Conservation (phyloP, 2,329 filamentous ascomycete species). For the Cladosporium sp. region DNA sequence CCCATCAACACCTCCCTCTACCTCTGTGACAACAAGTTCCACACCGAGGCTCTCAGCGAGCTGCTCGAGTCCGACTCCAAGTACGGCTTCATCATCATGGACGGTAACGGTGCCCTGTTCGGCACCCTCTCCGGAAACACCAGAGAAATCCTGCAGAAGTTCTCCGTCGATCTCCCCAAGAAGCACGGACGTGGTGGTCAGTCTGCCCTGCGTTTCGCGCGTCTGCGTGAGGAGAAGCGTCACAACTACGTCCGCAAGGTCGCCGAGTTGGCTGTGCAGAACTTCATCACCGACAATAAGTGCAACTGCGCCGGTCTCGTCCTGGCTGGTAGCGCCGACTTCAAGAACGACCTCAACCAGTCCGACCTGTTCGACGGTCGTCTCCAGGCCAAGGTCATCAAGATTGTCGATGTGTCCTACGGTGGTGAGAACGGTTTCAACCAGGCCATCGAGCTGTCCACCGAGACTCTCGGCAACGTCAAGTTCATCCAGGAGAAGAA, state of each 20-base stretch:
- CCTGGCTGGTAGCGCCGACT: conserved; percentile 94
- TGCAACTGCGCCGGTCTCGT: conserved; percentile 96
- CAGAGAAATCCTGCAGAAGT: conserved; percentile 94
- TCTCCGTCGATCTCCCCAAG: conserved; percentile 97
- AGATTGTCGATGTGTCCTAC: conserved; percentile 98
- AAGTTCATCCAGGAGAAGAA: conserved; percentile 99
- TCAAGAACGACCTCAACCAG: conserved; percentile 98
- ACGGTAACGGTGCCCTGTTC: conserved; percentile 96
- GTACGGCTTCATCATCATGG: conserved; percentile 99
- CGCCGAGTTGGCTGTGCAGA: conserved; percentile 94
- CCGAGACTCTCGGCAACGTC: conserved; percentile 96
- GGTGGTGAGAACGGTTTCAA: conserved; percentile 99
- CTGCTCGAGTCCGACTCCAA: conserved; percentile 98
- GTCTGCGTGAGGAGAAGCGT: conserved; percentile 98
- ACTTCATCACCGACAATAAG: conserved; percentile 98
- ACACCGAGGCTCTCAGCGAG: conserved; percentile 95
- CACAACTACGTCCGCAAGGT: conserved; percentile 99
- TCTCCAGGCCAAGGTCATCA: conserved; percentile 93
- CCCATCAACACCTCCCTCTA: conserved; percentile 99
- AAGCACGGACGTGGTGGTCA: conserved; percentile 99
- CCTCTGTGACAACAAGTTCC: conserved; percentile 99
- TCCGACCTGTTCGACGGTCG: conserved; percentile 96
- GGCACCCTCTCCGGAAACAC: conserved; percentile 97
- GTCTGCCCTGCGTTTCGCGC: conserved; percentile 97
- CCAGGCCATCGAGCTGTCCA: conserved; percentile 92